Base-by-base conservation (phyloP, 352 stramenopile species). In the Peronosclerospora sorghi region DNA sequence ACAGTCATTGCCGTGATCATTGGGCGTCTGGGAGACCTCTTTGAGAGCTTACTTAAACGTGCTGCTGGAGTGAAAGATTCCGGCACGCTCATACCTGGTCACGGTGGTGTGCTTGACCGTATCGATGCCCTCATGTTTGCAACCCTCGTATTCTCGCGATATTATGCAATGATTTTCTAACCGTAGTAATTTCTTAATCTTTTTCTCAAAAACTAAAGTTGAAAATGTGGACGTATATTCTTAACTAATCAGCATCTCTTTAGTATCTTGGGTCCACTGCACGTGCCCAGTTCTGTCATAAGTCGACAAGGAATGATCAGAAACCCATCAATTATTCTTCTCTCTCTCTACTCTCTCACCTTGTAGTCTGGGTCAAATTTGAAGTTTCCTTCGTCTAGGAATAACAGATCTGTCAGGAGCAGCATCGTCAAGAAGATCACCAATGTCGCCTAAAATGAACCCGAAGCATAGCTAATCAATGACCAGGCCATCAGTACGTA, bases 41-140 rank as follows among this genome's bases (percentile, higher is more conserved):
- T 96, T 15, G 89, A 95, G 41, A 96, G 77, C 14, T 92, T 98
- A 64, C 57, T 98, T 12, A 98, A 98, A 65, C 74, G 92, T 24
- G 88, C 96, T 56, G 88, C 90, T 10, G 78, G 80, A 0, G 67
- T 98, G 19, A 97, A 98, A 51, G 90, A 97, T 56, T 97, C 94
- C 32, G 91, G 91, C n/a, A 75, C 83, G 43, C 59, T 98, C 2
- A 94, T 98, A 48, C 94, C 94, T 5, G 94, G 95, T 45, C 93
- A 97, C 54, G 94, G 94, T 15, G 94, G 92, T 10, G 79, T 98
- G 1, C 63, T 98, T 24, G 92, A 98, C 51, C 81, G 91, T 15
- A 87, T 97, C 15, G 93, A 98, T 48, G 95, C 86, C 14, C 94
- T 97, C 35, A 94, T 97, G 50, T 97, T 97, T 41, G 61, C 72